Conservation (phyloP, 1,284 basidiomycete species). For the Apiotrichum sp. region DNA sequence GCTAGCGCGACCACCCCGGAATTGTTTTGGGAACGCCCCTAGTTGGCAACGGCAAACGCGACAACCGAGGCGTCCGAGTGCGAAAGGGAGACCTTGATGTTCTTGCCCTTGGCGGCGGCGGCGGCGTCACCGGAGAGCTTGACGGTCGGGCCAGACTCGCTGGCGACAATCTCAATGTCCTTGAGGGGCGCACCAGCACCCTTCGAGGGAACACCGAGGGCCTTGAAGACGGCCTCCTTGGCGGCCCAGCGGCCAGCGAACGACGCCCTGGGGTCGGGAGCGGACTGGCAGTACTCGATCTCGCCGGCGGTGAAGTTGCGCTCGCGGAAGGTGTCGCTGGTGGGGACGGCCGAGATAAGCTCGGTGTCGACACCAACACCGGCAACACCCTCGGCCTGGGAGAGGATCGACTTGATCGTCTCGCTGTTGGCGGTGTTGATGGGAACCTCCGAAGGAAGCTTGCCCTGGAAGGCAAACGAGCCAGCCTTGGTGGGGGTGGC, state of each 20-base stretch:
- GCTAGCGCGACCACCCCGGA: neutral
- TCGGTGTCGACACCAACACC: constrained; percentile 53
- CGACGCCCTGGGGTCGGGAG: constrained; percentile 80
- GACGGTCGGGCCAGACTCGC: constrained; percentile 58
- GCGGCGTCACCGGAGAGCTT: constrained; percentile 76
- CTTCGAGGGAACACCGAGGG: constrained; percentile 82
- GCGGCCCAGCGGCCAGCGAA: constrained; percentile 96
- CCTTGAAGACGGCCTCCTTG: constrained; percentile 98
- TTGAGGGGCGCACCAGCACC: constrained; percentile 89
- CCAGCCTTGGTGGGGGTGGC: constrained; percentile 79
- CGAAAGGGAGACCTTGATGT: constrained; percentile 77
- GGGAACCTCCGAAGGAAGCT: constrained; percentile 55
- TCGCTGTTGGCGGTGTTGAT: constrained; percentile 63
- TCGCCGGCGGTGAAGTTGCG: constrained; percentile 93
- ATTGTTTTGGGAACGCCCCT: constrained; percentile 1
- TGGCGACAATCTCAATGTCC: constrained; percentile 90
- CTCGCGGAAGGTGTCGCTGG: constrained; percentile 78
- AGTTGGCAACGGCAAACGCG: constrained; percentile 46
- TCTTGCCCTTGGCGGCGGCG: constrained; percentile 64
- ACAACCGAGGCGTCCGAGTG: constrained; percentile 54
- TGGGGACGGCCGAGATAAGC: constrained; percentile 86
- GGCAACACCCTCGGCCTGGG: constrained; percentile 27
- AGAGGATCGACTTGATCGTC: constrained; percentile 52
- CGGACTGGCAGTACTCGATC: constrained; percentile 76
- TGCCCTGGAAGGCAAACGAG: constrained; percentile 69